These are phyloP conservation scores for Ilex asprella DNA, from an alignment of 257 asterid genomes.

Conservation along the genomic window DNA sequence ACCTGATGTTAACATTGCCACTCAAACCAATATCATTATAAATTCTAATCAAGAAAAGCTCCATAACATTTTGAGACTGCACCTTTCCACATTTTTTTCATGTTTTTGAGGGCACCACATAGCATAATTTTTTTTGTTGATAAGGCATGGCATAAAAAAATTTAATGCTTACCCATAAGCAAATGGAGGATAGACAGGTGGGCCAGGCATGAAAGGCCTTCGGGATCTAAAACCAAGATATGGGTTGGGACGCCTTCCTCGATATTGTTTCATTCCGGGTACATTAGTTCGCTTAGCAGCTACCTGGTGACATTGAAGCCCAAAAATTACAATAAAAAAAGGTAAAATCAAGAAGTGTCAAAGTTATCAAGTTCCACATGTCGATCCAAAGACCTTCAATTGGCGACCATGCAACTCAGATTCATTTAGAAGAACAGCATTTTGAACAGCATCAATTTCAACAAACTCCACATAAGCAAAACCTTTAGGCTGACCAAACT, in stretches of 20 bases:
- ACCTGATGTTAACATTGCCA: too few species aligned
- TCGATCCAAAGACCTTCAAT: slow-evolving; percentile 32
- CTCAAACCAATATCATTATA: too few species aligned
- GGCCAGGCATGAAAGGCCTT: slow-evolving; percentile 51
- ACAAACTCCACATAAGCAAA: slow-evolving; percentile 52
- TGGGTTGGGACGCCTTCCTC: slow-evolving; percentile 55
- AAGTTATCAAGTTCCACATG: background rate
- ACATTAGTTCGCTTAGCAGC: slow-evolving; percentile 56
- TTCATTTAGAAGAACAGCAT: slow-evolving; percentile 34
- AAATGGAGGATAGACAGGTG: slow-evolving; percentile 37
- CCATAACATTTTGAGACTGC: background rate
- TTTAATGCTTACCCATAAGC: slow-evolving; percentile 45
- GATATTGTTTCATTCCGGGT: slow-evolving; percentile 56
- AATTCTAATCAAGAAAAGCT: background rate
- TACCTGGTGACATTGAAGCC: slow-evolving; percentile 24
- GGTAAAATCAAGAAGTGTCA: background rate
- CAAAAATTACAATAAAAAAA: background rate
- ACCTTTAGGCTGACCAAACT: slow-evolving; percentile 47
- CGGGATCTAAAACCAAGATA: slow-evolving; percentile 32
- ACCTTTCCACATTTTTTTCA: background rate
- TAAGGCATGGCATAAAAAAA: background rate
- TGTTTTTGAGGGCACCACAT: background rate
- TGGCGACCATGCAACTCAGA: slow-evolving; percentile 50
- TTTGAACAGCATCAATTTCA: slow-evolving; percentile 42
- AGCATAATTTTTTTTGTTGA: background rate